phyloP scores from a whole-genome alignment of 2,329 filamentous ascomycete genomes.

The Ceratocystis diversiconidia region DNA sequence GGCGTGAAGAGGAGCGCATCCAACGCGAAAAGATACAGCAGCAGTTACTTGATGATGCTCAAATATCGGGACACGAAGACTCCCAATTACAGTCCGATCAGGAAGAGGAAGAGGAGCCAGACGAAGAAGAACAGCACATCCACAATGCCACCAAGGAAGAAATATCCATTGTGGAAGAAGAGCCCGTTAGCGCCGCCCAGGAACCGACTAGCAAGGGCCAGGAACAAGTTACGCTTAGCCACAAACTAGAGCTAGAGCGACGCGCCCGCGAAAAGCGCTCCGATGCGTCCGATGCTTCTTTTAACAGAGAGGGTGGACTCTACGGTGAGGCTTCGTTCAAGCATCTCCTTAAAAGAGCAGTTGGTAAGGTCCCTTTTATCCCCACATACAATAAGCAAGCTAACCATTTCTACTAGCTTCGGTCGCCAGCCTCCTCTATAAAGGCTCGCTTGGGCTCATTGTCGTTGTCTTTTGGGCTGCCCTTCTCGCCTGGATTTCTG shows the following conservation, averaged over 20 bases:
- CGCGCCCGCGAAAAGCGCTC: neutral
- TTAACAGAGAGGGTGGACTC: slow-evolving; percentile 9
- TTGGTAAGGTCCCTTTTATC: slow-evolving; percentile 9
- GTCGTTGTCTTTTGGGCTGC: slow-evolving; percentile 9
- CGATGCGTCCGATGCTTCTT: neutral
- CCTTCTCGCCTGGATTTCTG: slow-evolving; percentile 6
- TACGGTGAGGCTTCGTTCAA: slow-evolving; percentile 10
- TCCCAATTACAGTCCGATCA: neutral
- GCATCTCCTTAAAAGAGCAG: slow-evolving; percentile 4
- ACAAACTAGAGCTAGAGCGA: neutral
- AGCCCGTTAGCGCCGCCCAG: neutral
- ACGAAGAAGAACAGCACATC: neutral
- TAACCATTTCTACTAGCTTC: slow-evolving; percentile 3
- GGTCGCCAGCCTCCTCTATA: slow-evolving; percentile 2
- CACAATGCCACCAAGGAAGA: neutral
- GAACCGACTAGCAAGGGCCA: neutral
- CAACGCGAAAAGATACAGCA: slow-evolving; percentile 1
- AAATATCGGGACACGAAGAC: neutral
- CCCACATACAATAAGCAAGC: neutral
- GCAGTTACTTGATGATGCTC: neutral
- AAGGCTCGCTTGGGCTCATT: slow-evolving; percentile 2
- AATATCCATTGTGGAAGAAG: neutral
- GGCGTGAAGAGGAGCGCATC: slow-evolving; percentile 7
- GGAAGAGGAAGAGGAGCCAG: neutral
- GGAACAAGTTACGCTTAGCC: neutral